These are phyloP conservation scores for Suillus subalutaceus DNA, from an alignment of 768 basidiomycete species.

Conservation along the genomic window DNA sequence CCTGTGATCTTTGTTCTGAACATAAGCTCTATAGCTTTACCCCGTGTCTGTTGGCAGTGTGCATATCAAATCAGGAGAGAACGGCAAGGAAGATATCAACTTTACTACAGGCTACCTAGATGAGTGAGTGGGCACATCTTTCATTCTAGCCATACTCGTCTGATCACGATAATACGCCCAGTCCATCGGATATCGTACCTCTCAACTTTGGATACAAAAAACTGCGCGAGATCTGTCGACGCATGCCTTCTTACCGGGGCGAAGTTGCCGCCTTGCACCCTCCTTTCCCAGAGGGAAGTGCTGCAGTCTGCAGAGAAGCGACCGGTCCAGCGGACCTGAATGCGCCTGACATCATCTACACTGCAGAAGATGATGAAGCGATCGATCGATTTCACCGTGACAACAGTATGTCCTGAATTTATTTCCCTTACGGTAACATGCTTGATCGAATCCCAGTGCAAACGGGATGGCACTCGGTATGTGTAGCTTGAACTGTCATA, in stretches of 20 bases:
- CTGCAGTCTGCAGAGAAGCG: constrained; percentile 27
- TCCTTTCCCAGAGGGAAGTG: constrained; percentile 22
- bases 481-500: background rate
- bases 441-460: constrained; percentile 20
- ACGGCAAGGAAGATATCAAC: constrained; percentile 41
- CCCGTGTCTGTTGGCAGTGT: constrained; percentile 50
- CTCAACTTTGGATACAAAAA: constrained; percentile 33
- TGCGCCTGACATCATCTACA: constrained; percentile 35
- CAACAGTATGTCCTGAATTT: constrained; percentile 18
- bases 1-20: background rate
- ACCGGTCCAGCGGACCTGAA: constrained; percentile 26
- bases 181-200: constrained; percentile 29
- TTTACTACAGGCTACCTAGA: constrained; percentile 54
- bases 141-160: background rate
- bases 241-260: constrained; percentile 48
- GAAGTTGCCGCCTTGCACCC: constrained; percentile 28
- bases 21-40: constrained; percentile 32
- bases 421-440: background rate
- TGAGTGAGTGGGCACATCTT: constrained; percentile 35
- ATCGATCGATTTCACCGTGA: constrained; percentile 32
- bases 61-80: constrained; percentile 46
- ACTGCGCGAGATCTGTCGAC: constrained; percentile 32
- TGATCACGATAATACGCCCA: constrained; percentile 9
- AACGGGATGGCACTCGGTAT: constrained; percentile 40
- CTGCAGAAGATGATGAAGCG: constrained; percentile 37